A percentile compares a stretch with the other conserved stretches of the same genome.
Conservation (phyloP, 2,329 filamentous ascomycete species). For the Parastagonospora nodorum region DNA sequence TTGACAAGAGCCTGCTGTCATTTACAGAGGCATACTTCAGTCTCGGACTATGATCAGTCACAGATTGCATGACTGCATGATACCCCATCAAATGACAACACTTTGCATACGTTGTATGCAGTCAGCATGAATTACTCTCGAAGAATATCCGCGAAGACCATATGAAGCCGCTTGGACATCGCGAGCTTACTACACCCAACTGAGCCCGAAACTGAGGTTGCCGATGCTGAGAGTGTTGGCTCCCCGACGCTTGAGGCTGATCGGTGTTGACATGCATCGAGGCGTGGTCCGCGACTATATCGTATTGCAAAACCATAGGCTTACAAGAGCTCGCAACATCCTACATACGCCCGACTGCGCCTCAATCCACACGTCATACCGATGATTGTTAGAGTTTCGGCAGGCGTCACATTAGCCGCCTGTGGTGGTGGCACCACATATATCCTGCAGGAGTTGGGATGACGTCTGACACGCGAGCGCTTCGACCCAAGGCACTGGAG, state of each 20-base stretch:
- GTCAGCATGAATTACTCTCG: not conserved
- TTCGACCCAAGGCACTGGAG: conserved; percentile 17
- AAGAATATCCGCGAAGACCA: not conserved
- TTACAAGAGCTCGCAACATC: not conserved
- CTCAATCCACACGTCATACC: conserved; percentile 6
- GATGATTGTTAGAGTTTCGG: not conserved
- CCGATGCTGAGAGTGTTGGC: conserved; percentile 4
- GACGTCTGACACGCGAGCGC: conserved; percentile 12
- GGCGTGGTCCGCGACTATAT: not conserved
- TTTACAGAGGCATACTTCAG: too few species aligned
- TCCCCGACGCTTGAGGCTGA: conserved; percentile 5
- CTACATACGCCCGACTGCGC: not conserved
- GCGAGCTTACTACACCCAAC: not conserved
- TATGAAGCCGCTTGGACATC: not conserved
- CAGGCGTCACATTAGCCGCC: conserved; percentile 9
- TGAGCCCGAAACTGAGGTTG: conserved; percentile 1
- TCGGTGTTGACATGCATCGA: conserved; percentile 8
- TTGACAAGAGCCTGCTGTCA: too few species aligned
- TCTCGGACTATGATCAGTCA: too few species aligned
- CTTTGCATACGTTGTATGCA: not conserved
- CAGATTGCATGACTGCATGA: too few species aligned
- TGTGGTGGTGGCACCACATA: conserved; percentile 10
- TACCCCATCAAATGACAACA: not conserved
- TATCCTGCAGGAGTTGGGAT: conserved; percentile 7
- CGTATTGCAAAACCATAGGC: not conserved